Base-by-base conservation (phyloP, 1,284 basidiomycete species). In the Apiotrichum domesticum region DNA sequence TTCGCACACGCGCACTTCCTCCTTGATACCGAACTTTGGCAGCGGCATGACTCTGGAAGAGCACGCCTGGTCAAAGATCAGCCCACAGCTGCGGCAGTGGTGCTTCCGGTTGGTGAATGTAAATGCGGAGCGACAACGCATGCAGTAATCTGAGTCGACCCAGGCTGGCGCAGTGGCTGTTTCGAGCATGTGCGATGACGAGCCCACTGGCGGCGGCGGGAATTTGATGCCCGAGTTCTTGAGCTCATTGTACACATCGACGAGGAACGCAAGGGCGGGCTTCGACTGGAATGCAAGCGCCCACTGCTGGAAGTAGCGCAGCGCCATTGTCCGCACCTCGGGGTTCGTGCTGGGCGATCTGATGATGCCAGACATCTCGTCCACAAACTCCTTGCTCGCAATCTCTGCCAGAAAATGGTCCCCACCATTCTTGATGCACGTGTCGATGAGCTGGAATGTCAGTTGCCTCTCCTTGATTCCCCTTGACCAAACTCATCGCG, bases 41-140 rank as follows among this genome's bases (percentile, higher is more conserved):
- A 98, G 80, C 0, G 91, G 78, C 77, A 92, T 84, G 2, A 81
- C 81, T 76, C 92, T 90, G 42, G 87, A 86, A 1, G 92, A 94
- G 76, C 96, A 99, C 54, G 86, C 83, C 60, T 95, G 91, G 76
- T 97, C 94, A 70, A 97, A 98, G 15, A 98, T 91, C 68, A 89
- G 86, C 8, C 96, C 96, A 75, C 96, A 99, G 75, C 98, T 98
- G 7, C 96, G 85, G 74, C 96, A 99, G 73, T 99, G 96, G 71
- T 98, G 96, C 73, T 98, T 98, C 57, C 96, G 85, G 71, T 97
- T 98, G 43, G 94, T 97, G 68, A 97, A 95, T 1, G 87, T 86
- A 78, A 99, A 99, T 0, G 88, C 76, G 0, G 88, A 87, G 21
- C 96, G 84, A 75, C 96, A 99, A 32, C 93, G 85, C 64, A 96